Base-by-base conservation (phyloP, 805 yeast species). In the Torulaspora maleeae region DNA sequence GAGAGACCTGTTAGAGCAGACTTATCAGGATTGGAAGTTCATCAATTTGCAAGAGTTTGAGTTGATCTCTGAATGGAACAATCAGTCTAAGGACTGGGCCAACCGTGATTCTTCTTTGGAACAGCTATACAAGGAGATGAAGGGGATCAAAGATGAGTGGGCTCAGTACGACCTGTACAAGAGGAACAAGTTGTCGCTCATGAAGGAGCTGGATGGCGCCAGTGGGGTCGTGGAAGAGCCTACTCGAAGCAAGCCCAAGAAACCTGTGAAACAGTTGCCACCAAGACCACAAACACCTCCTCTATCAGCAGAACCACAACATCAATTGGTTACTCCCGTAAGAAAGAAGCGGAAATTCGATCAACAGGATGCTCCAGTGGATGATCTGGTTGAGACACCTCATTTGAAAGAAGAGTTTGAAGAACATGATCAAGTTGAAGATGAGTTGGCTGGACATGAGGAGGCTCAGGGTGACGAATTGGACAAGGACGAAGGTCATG, bases 41-140 rank as follows among this genome's bases (percentile, higher is more conserved):
- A 44, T 64, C 24, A 64, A 58, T 44, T 57, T 55, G 27, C 70
- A 66, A 44, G 69, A 66, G 49, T 64, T 65, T 47, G 70, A 66
- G 48, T 46, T 65, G 33, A 59, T 66, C n/a, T 54, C 56, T 25
- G 67, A 62, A 40, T 66, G 67, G 64, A 61, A 62, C 43, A 48
- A 49, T 37, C 64, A 56, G 47, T 52, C 52, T 25, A 61, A 58
- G 42, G 61, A 60, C 22, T 55, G 58, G 60, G 49, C 50, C 19
- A 47, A 49, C 35, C 45, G 47, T 20, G 51, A 44, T 12, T 44
- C 29, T 16, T 38, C 39, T 20, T 53, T 52, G 43, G 53, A 42
- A 29, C 50, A 45, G 35, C 45, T 54, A 41, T 51, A 52, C 30
- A 46, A 48, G 37, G 50, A 55, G 33, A 60, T 60, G 56, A 48